Conservation (phyloP, 2,329 filamentous ascomycete species). For the Xenosphaeropsis pyriputrescens region DNA sequence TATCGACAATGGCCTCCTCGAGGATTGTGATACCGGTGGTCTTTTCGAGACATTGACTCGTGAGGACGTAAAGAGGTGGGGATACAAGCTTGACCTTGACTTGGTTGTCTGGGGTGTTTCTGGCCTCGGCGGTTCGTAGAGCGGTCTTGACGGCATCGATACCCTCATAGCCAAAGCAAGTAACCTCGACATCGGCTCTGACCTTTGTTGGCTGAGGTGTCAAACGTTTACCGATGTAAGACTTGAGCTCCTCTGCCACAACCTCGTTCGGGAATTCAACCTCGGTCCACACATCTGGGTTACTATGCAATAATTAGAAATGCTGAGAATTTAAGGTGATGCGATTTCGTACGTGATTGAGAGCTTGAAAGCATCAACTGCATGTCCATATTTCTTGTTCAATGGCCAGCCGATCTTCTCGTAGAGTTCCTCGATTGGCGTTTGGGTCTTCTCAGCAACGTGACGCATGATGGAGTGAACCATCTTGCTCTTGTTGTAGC, state of each 20-base stretch:
- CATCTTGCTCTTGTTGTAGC: constrained; percentile 99
- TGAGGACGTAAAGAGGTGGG: constrained; percentile 90
- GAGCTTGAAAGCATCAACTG: constrained; percentile 96
- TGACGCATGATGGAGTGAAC: constrained; percentile 98
- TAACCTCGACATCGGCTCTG: constrained; percentile 92
- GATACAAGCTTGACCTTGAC: constrained; percentile 99
- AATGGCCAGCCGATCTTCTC: constrained; percentile 92
- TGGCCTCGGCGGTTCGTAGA: constrained; percentile 77
- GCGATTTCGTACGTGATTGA: constrained; percentile 68
- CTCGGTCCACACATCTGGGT: constrained; percentile 91
- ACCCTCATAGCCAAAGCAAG: constrained; percentile 89
- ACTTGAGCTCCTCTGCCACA: constrained; percentile 78
- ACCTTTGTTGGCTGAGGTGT: constrained; percentile 99
- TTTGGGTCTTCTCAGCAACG: constrained; percentile 91
- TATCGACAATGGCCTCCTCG: constrained; percentile 80
- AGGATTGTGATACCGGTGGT: constrained; percentile 67
- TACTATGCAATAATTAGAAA: constrained; percentile 33
- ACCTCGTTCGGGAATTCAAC: constrained; percentile 76
- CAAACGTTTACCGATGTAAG: constrained; percentile 92
- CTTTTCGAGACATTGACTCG: constrained; percentile 93
- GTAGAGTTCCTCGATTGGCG: constrained; percentile 89
- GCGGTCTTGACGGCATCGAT: constrained; percentile 97
- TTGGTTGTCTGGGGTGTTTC: constrained; percentile 82
- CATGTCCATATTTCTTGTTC: constrained; percentile 94
- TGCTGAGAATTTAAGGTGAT: constrained; percentile 2